Evolutionary conservation across 164 flowering plant genomes (phyloP), one percentile per base, ranked within the genome.

Genomic region (Vitis labrusca): DNA sequence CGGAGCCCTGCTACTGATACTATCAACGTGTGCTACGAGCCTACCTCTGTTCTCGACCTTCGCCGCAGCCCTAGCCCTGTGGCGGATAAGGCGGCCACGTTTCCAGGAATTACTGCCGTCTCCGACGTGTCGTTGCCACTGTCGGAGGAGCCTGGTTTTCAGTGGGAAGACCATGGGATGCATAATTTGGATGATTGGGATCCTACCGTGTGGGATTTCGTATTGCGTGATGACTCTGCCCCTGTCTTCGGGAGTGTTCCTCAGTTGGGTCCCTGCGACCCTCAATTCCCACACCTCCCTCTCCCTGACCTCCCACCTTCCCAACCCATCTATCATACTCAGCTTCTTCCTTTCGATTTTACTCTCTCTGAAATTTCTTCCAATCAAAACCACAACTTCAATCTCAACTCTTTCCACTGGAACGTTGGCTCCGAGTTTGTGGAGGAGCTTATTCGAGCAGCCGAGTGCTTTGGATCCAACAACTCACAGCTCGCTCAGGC

Each of bases 41-140:
- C 98, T 61, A 93, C 92, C 23, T 91, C 98, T 6, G 98, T 91
- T 19, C 92, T 93, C 8, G 94, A 93, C 59, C 83, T 89, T 61
- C 87, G 89, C 10, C 78, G 89, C 8, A 89, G 92, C 67, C 88
- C 93, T 1, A 87, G 91, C 71, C 91, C 97, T 0, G 84, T 74
- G 9, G 32, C 73, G 29, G 80, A 64, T 17, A 68, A 61, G 6
- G 69, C 80, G 3, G 73, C 69, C 5, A 27, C 83, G 6, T 68
- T 53, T 44, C n/a, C 66, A 44, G 74, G 63, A 3, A 32, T 72
- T 37, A 53, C 76, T 2, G 58, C 79, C 5, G 47, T 72, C 61
- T 57, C 76, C 32, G 79, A 63, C 44, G 53, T 62, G 13, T 37
- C 44, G 5, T 16, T 67, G 10, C 17, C 56, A 2, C 37, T 32